Evolutionary conservation across 768 basidiomycete genomes (phyloP), one percentile per base, ranked within the genome.

Genomic region (Clitopilus hobsonii): DNA sequence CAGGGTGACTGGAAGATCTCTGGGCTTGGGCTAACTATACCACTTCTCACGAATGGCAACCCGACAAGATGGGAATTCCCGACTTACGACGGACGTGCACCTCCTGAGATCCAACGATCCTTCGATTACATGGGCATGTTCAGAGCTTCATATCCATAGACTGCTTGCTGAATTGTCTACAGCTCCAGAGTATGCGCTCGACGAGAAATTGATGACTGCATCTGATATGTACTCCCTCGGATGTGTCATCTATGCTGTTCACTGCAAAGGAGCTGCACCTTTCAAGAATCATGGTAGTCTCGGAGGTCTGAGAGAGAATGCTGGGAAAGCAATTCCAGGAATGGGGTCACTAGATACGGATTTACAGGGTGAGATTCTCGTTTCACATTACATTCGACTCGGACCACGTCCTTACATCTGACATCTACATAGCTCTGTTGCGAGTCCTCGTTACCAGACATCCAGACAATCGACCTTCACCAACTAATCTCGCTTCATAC

Each of bases 1-100:
- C 61, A 96, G 93, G 96, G 97, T 27, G 97, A 99, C 69, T 99
- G 97, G 97, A 99, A 98, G 72, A 81, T 99, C 28, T 85, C 89
- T 16, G 95, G 94, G 1, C 77, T 99, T 32, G 92, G 93, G 1
- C 74, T 94, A 49, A 93, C 91, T 1, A 94, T 95, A 26, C 80
- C 91, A 5, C 75, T 97, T 6, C 71, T 81, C 32, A 74, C 78
- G 22, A 83, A 88, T 56, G 94, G 94, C 5, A 73, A 80, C 6
- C 79, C 89, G 0, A 84, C 92, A 0, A 80, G 83, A 24, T 98
- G 95, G 89, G 89, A 93, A 61, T 97, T 90, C 63, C 94, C 94
- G 0, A 86, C 90, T 22, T 89, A 86, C 58, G 95, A 98, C 69
- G 83, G 83, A 20, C 78, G 89, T 52, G 73, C 90, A 22, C 91